These are phyloP conservation scores for Drechmeria coniospora DNA, from an alignment of 2,329 filamentous ascomycete genomes.

Conservation along the genomic window DNA sequence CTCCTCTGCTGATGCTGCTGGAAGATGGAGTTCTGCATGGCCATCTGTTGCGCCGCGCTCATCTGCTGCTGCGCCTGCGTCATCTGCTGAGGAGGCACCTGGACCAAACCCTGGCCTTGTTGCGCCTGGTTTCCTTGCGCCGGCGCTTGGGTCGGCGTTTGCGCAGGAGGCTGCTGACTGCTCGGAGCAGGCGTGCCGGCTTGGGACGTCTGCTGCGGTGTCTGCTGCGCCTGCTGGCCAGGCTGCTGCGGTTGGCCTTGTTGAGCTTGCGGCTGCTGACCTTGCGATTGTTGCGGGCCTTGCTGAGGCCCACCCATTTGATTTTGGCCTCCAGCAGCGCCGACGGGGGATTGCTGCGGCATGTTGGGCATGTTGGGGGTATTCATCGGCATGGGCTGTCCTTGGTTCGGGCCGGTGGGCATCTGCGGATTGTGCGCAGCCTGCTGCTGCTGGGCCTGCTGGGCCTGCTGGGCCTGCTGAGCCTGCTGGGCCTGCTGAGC, in stretches of 20 bases:
- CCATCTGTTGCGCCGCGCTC: slow-evolving; percentile 20
- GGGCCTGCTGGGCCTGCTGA: too few relatives aligned
- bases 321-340: slow-evolving; percentile 4
- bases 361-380: slow-evolving; percentile 29
- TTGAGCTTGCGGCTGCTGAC: too few relatives aligned
- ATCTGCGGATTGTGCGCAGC: slow-evolving; percentile 22
- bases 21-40: slow-evolving; percentile 17
- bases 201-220: slow-evolving; percentile 27
- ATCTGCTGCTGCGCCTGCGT: slow-evolving; percentile 15
- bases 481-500: too few relatives aligned
- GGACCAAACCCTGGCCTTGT: slow-evolving; percentile 18
- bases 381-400: slow-evolving; percentile 33
- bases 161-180: slow-evolving; percentile 33
- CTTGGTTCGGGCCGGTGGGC: slow-evolving; percentile 25
- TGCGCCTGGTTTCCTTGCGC: slow-evolving; percentile 15
- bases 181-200: slow-evolving; percentile 24
- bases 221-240: slow-evolving; percentile 20
- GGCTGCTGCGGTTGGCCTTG: slow-evolving; percentile 19
- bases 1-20: slow-evolving; percentile 35
- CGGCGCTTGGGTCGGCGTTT: slow-evolving; percentile 25
- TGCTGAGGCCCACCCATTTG: slow-evolving; percentile 8
- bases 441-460: slow-evolving; percentile 16
- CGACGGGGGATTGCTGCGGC: slow-evolving; percentile 11
- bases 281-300: slow-evolving; percentile 17
- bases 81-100: slow-evolving; percentile 15